A percentile compares a stretch with the other conserved stretches of the same genome.
Evolutionary conservation across 2,329 filamentous ascomycete species (phyloP).

Genomic region (Phoma sp.): DNA sequence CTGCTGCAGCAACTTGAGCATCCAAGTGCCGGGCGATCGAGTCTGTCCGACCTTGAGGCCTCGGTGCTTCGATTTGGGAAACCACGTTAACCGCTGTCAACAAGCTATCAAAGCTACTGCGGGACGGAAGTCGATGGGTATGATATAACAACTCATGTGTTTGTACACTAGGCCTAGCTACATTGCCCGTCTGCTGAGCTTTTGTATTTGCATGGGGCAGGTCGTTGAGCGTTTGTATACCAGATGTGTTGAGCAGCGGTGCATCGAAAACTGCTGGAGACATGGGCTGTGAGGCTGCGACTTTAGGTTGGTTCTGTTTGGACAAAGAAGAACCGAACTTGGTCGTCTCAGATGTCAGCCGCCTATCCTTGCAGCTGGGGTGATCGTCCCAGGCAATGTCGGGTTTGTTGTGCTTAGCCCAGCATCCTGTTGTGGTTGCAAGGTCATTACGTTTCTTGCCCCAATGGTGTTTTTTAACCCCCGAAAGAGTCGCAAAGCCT

Average conservation of each 20-base stretch:
- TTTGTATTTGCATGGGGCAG: conserved; percentile 19
- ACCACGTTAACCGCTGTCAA: conserved; percentile 37
- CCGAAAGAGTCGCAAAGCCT: conserved; percentile 29
- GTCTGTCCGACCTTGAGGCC: conserved; percentile 30
- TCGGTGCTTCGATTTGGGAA: conserved; percentile 35
- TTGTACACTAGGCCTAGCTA: neutral
- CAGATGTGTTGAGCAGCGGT: conserved; percentile 8
- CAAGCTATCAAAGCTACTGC: conserved; percentile 27
- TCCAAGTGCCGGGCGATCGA: conserved; percentile 33
- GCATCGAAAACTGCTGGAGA: neutral
- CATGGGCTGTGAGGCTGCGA: neutral
- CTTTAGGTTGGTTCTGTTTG: neutral
- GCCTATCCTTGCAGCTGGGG: conserved; percentile 33
- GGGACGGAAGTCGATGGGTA: conserved; percentile 13
- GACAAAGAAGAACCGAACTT: neutral
- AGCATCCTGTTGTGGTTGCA: conserved; percentile 41
- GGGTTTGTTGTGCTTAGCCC: conserved; percentile 41
- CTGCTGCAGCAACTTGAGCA: conserved; percentile 27
- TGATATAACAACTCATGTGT: conserved; percentile 5
- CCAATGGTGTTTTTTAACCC: conserved; percentile 48
- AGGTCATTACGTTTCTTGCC: conserved; percentile 32
- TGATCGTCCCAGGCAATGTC: conserved; percentile 41
- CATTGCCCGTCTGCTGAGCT: neutral
- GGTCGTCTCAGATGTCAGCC: neutral
- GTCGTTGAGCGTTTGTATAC: conserved; percentile 23